A percentile compares a stretch with the other conserved stretches of the same genome.
Evolutionary conservation across 169 alveolate genomes (phyloP).

Genomic region (Plasmodium fragile): DNA sequence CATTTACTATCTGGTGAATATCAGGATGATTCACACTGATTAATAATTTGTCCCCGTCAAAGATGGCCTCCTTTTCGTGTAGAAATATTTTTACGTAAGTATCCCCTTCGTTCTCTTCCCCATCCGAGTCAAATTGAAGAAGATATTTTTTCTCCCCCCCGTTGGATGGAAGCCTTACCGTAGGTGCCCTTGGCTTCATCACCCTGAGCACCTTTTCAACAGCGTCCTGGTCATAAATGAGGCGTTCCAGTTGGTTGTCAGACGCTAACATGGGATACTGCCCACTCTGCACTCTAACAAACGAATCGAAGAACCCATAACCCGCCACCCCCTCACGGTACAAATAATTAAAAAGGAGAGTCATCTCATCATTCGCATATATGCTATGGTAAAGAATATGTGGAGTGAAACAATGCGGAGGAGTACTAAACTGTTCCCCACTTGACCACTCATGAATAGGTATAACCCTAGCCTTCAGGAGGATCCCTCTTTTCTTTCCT

Average conservation of each 20-base stretch:
- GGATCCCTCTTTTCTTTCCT: conserved; percentile 86
- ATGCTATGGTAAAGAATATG: conserved; percentile 11
- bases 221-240: not conserved
- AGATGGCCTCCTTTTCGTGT: conserved; percentile 19
- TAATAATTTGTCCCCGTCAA: conserved; percentile 31
- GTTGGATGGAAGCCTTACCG: not conserved
- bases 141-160: not conserved
- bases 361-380: not conserved
- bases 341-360: conserved; percentile 22
- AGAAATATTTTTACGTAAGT: conserved; percentile 36
- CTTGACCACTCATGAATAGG: not conserved
- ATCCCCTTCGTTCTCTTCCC: not conserved
- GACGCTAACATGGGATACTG: not conserved
- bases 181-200: not conserved
- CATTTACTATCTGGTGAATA: conserved; percentile 26
- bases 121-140: not conserved
- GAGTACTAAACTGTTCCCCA: no score
- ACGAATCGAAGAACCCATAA: not conserved
- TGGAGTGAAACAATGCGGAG: not conserved
- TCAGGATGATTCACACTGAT: conserved; percentile 67
- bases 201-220: not conserved
- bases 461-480: conserved; percentile 31
- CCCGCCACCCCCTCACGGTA: not conserved
- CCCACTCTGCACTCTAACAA: not conserved
- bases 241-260: not conserved